These are phyloP conservation scores for Amylocarpus encephaloides DNA, from an alignment of 2,329 filamentous ascomycete species.

Conservation along the genomic window DNA sequence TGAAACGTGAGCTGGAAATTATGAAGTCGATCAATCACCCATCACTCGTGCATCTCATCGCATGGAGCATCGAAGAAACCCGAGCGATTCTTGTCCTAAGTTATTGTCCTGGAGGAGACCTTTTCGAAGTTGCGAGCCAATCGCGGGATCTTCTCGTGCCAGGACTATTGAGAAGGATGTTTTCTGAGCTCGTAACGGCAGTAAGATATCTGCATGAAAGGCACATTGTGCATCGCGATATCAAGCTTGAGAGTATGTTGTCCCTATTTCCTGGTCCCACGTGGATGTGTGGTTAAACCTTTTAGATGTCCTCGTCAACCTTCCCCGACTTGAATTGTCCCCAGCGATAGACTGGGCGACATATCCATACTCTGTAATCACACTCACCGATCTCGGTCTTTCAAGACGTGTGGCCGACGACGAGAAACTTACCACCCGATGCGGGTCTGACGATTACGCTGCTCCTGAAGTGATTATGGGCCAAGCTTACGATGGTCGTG, in stretches of 20 bases:
- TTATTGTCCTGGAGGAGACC: slow-evolving; percentile 88
- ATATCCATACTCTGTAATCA: slow-evolving; percentile 78
- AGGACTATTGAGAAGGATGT: slow-evolving; percentile 71
- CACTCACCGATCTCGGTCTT: slow-evolving; percentile 85
- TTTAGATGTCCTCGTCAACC: slow-evolving; percentile 83
- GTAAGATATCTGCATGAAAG: slow-evolving; percentile 78
- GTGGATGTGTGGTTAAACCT: slow-evolving; percentile 8
- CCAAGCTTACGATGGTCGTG: slow-evolving; percentile 85
- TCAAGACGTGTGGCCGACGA: slow-evolving; percentile 79
- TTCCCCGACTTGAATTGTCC: slow-evolving; percentile 62
- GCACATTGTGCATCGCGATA: slow-evolving; percentile 90
- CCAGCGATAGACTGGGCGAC: slow-evolving; percentile 60
- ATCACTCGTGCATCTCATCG: slow-evolving; percentile 83
- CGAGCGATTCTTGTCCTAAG: slow-evolving; percentile 80
- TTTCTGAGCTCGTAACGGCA: slow-evolving; percentile 80
- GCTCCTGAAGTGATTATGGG: slow-evolving; percentile 95
- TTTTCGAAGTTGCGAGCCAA: slow-evolving; percentile 84
- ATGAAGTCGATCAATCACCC: slow-evolving; percentile 84
- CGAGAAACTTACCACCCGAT: slow-evolving; percentile 85
- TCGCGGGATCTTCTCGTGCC: slow-evolving; percentile 63
- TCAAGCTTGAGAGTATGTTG: slow-evolving; percentile 89
- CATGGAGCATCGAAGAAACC: slow-evolving; percentile 78
- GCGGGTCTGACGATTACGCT: slow-evolving; percentile 94
- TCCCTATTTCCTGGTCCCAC: slow-evolving; percentile 18
- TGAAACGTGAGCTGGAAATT: slow-evolving; percentile 93